Conservation (phyloP, 1,139 yeast species). For the Hyphopichia pseudoburtonii region DNA sequence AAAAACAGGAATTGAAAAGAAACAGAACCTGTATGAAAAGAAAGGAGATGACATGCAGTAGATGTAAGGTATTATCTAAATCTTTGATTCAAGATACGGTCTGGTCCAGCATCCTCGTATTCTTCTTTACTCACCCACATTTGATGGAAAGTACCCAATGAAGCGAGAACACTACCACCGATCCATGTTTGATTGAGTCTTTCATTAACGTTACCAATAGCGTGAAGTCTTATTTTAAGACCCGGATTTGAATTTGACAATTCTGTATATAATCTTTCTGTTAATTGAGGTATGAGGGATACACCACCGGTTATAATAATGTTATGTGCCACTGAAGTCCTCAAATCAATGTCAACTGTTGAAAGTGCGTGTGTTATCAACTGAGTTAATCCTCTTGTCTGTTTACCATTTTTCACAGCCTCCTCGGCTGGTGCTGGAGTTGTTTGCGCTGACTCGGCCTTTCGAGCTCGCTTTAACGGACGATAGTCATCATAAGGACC, state of each 20-base stretch:
- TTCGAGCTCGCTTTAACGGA: conserved; percentile 64
- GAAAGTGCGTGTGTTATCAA: conserved; percentile 71
- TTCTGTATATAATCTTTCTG: conserved; percentile 78
- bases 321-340: conserved; percentile 89
- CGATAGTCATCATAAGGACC: conserved; percentile 60
- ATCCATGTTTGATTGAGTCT: conserved; percentile 89
- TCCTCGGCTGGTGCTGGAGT: conserved; percentile 38
- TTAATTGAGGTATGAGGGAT: conserved; percentile 82
- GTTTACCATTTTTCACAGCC: conserved; percentile 8
- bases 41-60: background rate
- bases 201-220: conserved; percentile 83
- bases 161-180: conserved; percentile 90
- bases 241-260: conserved; percentile 78
- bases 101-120: conserved; percentile 88
- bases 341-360: conserved; percentile 79
- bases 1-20: background rate
- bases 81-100: conserved; percentile 70
- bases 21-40: too few species aligned
- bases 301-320: conserved; percentile 90
- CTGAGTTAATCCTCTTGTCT: conserved; percentile 60
- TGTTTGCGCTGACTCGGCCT: conserved; percentile 37
- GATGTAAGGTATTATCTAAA: conserved; percentile 48
- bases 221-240: conserved; percentile 83
- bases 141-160: conserved; percentile 95
- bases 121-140: conserved; percentile 93